Evolutionary conservation across 2,329 filamentous ascomycete genomes (phyloP), one percentile per base, ranked within the genome.

Genomic region (Arthrobotrys musiformis): DNA sequence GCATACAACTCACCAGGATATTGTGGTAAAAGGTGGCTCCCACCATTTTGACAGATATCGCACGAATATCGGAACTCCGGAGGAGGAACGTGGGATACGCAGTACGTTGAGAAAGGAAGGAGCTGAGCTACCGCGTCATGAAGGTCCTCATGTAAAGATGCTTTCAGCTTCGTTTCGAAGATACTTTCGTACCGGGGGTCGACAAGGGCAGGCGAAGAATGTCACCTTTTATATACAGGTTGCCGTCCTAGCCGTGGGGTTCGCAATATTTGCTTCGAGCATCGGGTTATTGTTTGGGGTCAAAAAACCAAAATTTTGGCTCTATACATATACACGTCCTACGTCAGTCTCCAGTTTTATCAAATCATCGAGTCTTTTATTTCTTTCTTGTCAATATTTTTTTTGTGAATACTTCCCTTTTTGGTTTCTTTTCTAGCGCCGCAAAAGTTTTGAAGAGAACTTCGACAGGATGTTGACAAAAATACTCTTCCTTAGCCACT

Each of bases 301-400:
- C 37, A 78, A 79, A 62, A 67, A 78, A 42, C 40, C 48, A 17
- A 52, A 33, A 40, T 48, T 63, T 30, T 76, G 78, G 75, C 33
- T 70, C 8, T 81, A 81, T 79, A 80, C 80, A 58, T 79, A 79
- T 22, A 74, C 58, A 68, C 64, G n/a, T 33, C 61, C 78, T 75
- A 73, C 74, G 67, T 54, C 48, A 63, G 50, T 63, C 42, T 56
- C 37, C 50, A 33, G 19, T 40, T 22, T 30, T 58, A 35, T 67
- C 48, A 42, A 44, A 19, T 52, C 46, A 37, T 70, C 66, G 22
- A 35, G n/a, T 6, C 30, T 35, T 35, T 35, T 35, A 6, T 35
- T 35, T 35, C 11, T 35, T 35, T 35, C 11, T 35, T 35, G 5
- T 35, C 11, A 6, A 6, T 35, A 6, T 48, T 48, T 24, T 48